phyloP scores from a whole-genome alignment of 805 yeast species.

The Candida jianshihensis region DNA sequence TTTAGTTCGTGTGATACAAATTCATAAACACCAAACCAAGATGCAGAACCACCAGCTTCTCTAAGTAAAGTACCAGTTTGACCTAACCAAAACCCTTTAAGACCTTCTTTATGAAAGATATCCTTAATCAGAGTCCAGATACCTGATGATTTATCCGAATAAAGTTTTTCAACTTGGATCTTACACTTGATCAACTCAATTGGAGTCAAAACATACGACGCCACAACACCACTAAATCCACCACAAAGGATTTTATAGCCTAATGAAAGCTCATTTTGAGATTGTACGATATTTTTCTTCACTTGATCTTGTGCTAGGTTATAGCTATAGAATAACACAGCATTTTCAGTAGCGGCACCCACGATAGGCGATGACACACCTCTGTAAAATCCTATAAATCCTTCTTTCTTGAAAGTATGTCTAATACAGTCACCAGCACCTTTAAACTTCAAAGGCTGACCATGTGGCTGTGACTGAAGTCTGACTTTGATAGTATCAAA shows the following conservation, averaged over 20 bases:
- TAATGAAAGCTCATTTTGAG: slow-evolving; percentile 26
- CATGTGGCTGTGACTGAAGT: slow-evolving; percentile 66
- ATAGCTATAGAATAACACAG: slow-evolving; percentile 68
- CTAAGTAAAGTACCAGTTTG: slow-evolving; percentile 73
- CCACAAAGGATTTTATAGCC: slow-evolving; percentile 57
- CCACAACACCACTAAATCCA: slow-evolving; percentile 73
- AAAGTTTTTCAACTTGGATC: slow-evolving; percentile 59
- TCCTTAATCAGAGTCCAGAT: slow-evolving; percentile 30
- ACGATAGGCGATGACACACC: slow-evolving; percentile 77
- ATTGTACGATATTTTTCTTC: slow-evolving; percentile 18
- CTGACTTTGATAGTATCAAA: slow-evolving; percentile 91
- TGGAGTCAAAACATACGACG: slow-evolving; percentile 82
- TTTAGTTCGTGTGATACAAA: slow-evolving; percentile 34
- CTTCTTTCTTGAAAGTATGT: slow-evolving; percentile 61
- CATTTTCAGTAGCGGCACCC: slow-evolving; percentile 89
- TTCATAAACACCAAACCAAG: slow-evolving; percentile 93
- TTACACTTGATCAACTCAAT: slow-evolving; percentile 88
- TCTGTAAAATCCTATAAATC: slow-evolving; percentile 70
- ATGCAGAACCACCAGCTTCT: slow-evolving; percentile 85
- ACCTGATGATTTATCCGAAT: slow-evolving; percentile 24
- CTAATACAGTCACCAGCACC: slow-evolving; percentile 63
- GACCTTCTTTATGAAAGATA: slow-evolving; percentile 46
- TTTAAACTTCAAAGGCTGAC: slow-evolving; percentile 35
- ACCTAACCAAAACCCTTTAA: slow-evolving; percentile 81
- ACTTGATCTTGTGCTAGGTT: slow-evolving; percentile 37